Base-by-base conservation (phyloP, 2,329 filamentous ascomycete genomes). In the Scedosporium apiospermum region DNA sequence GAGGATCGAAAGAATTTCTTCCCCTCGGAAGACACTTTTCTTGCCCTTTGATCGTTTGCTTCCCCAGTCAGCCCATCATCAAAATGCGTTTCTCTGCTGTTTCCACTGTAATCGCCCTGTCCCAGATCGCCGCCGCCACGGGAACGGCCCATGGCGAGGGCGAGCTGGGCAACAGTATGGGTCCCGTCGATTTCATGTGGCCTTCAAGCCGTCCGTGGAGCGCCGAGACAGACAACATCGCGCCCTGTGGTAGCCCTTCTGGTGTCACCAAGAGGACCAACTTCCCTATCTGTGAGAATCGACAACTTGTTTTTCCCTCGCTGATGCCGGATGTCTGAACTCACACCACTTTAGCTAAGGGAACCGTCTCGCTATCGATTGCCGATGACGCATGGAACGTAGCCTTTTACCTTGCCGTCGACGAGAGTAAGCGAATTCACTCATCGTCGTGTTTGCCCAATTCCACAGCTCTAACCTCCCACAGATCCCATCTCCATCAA, bases 101-200 rank as follows among this genome's bases (percentile, higher is more conserved):
- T 27, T 30, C 58, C 49, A 26, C 59, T 16, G 42, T 34, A 38
- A 61, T 58, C 46, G 61, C 61, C 21, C 49, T 62, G 10, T 30
- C 61, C n/a, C 14, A 23, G 2, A 26, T 51, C 71, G 74, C 72
- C 64, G 72, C 71, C 12, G 80, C 79, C 26, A 80, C 79, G 46
- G 72, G 74, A 3, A 74, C 77, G 44, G 77, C 88, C 68, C 79
- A 85, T 65, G 72, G 80, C 4, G 70, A 88, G 0, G 78, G 81
- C 2, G 68, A 84, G 63, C 68, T 88, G 10, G 86, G 86, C 12
- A 86, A 86, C 70, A 49, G 21, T 30, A 66, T 67, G 63, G 81
- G 81, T 14, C 81, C 81, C 9, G 80, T 80, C 26, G 79, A 77
- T 7, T 82, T 85, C 68, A 71, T 84, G 68, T 85, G 82, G 82